phyloP scores from a whole-genome alignment of 1,284 basidiomycete species.

The Trichosporon inkin region DNA sequence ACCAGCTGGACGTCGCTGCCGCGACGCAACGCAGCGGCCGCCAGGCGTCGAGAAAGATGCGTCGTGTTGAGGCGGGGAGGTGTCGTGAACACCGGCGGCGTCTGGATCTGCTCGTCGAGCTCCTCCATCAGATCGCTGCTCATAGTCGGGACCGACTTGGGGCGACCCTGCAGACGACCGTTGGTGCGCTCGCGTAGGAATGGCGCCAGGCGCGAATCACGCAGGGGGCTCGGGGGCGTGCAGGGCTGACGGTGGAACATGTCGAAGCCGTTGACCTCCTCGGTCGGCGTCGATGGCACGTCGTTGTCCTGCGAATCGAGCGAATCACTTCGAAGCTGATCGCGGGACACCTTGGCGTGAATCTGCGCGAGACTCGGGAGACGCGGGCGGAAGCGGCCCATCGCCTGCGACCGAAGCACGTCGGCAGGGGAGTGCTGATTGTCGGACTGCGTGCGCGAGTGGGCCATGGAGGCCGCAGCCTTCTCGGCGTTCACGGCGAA shows the following conservation, averaged over 20 bases:
- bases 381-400: constrained; percentile 12
- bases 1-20: constrained; percentile 10
- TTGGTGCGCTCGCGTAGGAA: constrained; percentile 43
- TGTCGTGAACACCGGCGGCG: background rate
- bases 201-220: constrained; percentile 36
- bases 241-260: constrained; percentile 9
- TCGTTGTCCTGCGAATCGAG: constrained; percentile 33
- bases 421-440: constrained; percentile 17
- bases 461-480: constrained; percentile 14
- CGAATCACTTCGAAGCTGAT: constrained; percentile 19
- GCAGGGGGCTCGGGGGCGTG: constrained; percentile 17
- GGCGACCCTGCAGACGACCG: constrained; percentile 33
- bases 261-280: constrained; percentile 29
- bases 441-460: constrained; percentile 31
- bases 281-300: constrained; percentile 40
- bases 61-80: constrained; percentile 7
- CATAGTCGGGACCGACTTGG: constrained; percentile 35
- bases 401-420: constrained; percentile 16
- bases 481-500: constrained; percentile 25
- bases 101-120: constrained; percentile 68
- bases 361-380: constrained; percentile 45
- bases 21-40: background rate
- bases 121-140: constrained; percentile 64
- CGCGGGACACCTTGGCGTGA: constrained; percentile 36
- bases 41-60: background rate